Evolutionary conservation across 1,139 yeast genomes (phyloP).

Genomic region (Kazachstania sp.): DNA sequence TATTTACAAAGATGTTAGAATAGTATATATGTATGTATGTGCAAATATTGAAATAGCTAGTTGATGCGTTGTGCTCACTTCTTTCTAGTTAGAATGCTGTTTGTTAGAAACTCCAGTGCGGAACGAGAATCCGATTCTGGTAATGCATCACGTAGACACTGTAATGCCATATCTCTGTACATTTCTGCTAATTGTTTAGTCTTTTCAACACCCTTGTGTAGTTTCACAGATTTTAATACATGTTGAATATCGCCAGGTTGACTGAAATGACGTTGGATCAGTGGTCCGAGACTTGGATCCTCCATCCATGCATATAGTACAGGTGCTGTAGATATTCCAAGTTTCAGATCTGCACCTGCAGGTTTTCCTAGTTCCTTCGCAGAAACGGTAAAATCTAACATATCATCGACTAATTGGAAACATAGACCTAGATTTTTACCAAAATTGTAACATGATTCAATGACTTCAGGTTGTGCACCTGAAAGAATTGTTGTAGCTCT

Average conservation of each 20-base stretch:
- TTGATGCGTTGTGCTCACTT: conserved; percentile 29
- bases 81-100: conserved; percentile 71
- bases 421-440: conserved; percentile 93
- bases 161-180: conserved; percentile 69
- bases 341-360: conserved; percentile 84
- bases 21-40: background rate
- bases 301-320: conserved; percentile 90
- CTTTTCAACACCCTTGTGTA: conserved; percentile 64
- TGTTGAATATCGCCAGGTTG: conserved; percentile 74
- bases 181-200: conserved; percentile 70
- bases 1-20: background rate
- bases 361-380: conserved; percentile 86
- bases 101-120: conserved; percentile 79
- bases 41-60: too few relatives aligned
- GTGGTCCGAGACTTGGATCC: conserved; percentile 72
- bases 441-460: conserved; percentile 81
- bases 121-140: conserved; percentile 88
- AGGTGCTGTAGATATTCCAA: conserved; percentile 97
- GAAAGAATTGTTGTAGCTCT: conserved; percentile 90
- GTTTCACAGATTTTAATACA: conserved; percentile 66
- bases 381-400: conserved; percentile 85
- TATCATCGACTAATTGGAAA: conserved; percentile 93
- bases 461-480: conserved; percentile 64
- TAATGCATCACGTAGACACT: conserved; percentile 51
- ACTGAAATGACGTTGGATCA: conserved; percentile 76